Evolutionary conservation across 345 rosid species (phyloP).

Genomic region (Eucalyptus globulus): DNA sequence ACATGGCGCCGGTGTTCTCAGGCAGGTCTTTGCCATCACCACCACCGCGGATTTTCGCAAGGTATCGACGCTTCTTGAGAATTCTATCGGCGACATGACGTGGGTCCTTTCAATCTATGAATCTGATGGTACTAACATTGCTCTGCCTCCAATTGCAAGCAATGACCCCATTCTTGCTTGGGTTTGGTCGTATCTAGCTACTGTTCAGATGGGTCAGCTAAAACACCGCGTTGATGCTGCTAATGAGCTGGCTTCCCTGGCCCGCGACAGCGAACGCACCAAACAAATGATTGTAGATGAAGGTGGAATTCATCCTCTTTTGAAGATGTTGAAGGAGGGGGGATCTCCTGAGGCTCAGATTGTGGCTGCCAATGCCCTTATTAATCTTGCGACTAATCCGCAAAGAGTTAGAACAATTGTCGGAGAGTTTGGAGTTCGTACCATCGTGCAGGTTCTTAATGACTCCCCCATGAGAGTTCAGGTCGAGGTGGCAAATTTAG

Average conservation of each 20-base stretch:
- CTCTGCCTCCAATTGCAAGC: slow-evolving; percentile 55
- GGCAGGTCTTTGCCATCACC: slow-evolving; percentile 50
- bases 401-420: slow-evolving; percentile 26
- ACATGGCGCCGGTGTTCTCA: slow-evolving; percentile 24
- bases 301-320: slow-evolving; percentile 32
- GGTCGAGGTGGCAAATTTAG: slow-evolving; percentile 33
- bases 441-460: slow-evolving; percentile 30
- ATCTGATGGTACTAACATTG: slow-evolving; percentile 17
- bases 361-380: slow-evolving; percentile 32
- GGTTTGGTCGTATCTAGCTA: slow-evolving; percentile 48
- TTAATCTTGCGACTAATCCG: slow-evolving; percentile 11
- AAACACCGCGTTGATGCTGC: slow-evolving; percentile 41
- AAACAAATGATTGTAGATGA: slow-evolving; percentile 53
- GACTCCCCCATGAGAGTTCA: slow-evolving; percentile 41
- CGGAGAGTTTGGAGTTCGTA: slow-evolving; percentile 18
- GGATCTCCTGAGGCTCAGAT: slow-evolving; percentile 33
- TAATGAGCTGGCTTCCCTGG: slow-evolving; percentile 35
- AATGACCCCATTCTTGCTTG: slow-evolving; percentile 63
- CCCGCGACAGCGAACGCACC: slow-evolving; percentile 41
- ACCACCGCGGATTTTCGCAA: slow-evolving; percentile 46
- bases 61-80: slow-evolving; percentile 25
- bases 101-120: slow-evolving; percentile 48
- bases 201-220: slow-evolving; percentile 35
- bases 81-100: slow-evolving; percentile 46
- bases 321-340: slow-evolving; percentile 45